These are phyloP conservation scores for Huiozyma naganishii DNA, from an alignment of 805 yeast species.

Conservation along the genomic window DNA sequence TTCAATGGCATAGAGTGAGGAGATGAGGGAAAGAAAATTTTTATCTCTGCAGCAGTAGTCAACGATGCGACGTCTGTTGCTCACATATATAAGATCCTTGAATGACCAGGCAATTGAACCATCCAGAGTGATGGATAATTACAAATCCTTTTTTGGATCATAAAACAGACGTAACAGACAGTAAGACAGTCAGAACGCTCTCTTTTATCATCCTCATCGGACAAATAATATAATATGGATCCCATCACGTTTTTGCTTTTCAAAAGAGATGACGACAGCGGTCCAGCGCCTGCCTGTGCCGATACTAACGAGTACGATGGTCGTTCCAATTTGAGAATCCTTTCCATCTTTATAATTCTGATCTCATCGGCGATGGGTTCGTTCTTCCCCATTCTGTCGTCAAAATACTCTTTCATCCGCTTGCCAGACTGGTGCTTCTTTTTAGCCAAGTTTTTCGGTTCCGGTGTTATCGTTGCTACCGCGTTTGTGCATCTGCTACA, in stretches of 20 bases:
- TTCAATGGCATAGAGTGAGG: too few species aligned
- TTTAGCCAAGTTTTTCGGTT: slow-evolving; percentile 65
- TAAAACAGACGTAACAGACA: too few species aligned
- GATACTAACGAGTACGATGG: slow-evolving; percentile 36
- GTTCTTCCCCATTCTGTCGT: slow-evolving; percentile 51
- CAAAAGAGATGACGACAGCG: slow-evolving; percentile 4
- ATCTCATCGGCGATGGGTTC: slow-evolving; percentile 48
- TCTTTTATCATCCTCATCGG: too few species aligned
- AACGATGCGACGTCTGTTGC: too few species aligned
- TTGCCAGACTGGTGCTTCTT: slow-evolving; percentile 56
- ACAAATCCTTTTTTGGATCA: too few species aligned
- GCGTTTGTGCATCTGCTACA: slow-evolving; percentile 65
- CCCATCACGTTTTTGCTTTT: slow-evolving; percentile 1
- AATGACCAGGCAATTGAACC: too few species aligned
- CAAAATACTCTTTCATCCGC: slow-evolving; percentile 45
- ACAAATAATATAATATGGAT: neutral
- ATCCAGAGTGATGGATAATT: too few species aligned
- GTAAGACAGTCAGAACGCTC: too few species aligned
- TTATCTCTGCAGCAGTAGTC: too few species aligned
- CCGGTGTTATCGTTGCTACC: slow-evolving; percentile 76
- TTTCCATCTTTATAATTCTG: slow-evolving; percentile 51
- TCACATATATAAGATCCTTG: too few species aligned
- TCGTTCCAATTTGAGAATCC: slow-evolving; percentile 33
- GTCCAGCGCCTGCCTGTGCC: slow-evolving; percentile 24
- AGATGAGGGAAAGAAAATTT: too few species aligned